These are phyloP conservation scores for Calonectria pseudoturangicola DNA, from an alignment of 2,329 filamentous ascomycete species.

Conservation along the genomic window DNA sequence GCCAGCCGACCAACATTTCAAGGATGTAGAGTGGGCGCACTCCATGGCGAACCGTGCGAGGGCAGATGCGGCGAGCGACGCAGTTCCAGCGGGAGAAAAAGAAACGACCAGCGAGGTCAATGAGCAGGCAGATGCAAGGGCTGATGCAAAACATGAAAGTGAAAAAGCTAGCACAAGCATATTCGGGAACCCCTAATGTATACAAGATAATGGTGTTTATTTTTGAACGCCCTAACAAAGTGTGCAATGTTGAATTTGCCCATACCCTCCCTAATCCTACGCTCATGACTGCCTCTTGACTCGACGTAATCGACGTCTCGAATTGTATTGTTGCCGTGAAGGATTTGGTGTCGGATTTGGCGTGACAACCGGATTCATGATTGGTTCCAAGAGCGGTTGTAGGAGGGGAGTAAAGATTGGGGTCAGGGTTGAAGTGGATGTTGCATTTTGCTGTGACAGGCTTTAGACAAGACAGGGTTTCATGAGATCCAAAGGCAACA, in stretches of 20 bases:
- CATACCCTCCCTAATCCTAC: no score
- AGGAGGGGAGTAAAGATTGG: neutral
- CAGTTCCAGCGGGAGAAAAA: neutral
- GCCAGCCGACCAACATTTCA: conserved; percentile 11
- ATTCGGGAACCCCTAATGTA: conserved; percentile 1
- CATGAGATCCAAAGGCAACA: neutral
- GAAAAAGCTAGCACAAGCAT: neutral
- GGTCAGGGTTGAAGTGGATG: neutral
- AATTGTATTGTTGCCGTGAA: no score
- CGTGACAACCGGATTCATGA: neutral
- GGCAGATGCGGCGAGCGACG: neutral
- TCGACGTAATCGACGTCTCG: no score
- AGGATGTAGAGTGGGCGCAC: conserved; percentile 11
- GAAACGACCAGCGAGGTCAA: neutral
- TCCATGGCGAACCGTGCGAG: conserved; percentile 3
- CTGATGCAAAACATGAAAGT: neutral
- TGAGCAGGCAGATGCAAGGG: neutral
- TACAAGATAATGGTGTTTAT: neutral
- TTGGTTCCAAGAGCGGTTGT: neutral
- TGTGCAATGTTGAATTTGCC: neutral
- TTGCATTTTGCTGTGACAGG: neutral
- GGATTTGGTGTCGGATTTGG: neutral
- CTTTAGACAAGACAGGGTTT: neutral
- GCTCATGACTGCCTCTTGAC: no score
- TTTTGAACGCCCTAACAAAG: neutral